phyloP scores from a whole-genome alignment of 2,329 filamentous ascomycete genomes.

The Pestalotiopsis sp. region DNA sequence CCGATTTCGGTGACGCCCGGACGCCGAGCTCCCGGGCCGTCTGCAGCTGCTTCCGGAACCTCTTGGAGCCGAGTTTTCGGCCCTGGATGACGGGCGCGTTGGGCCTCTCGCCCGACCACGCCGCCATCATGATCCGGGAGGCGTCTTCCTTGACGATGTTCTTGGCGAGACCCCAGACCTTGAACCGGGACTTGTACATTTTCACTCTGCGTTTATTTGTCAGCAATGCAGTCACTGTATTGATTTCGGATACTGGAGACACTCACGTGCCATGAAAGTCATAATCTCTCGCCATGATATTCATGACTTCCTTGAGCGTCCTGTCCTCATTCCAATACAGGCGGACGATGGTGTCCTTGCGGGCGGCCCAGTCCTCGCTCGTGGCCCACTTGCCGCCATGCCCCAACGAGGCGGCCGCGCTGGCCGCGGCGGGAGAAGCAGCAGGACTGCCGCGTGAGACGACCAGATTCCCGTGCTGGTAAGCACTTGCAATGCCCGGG shows the following conservation, averaged over 20 bases:
- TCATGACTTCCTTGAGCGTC: slow-evolving; percentile 22
- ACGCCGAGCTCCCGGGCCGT: background rate
- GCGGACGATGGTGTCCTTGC: slow-evolving; percentile 20
- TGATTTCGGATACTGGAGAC: background rate
- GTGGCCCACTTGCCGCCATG: slow-evolving; percentile 15
- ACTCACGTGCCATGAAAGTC: slow-evolving; percentile 24
- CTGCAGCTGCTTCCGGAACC: slow-evolving; percentile 7
- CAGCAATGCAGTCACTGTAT: no score
- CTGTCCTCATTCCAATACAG: slow-evolving; percentile 24
- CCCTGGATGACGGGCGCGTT: slow-evolving; percentile 11
- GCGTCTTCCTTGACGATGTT: slow-evolving; percentile 22
- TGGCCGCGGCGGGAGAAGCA: background rate
- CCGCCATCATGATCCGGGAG: slow-evolving; percentile 15
- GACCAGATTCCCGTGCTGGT: background rate
- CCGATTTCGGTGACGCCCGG: background rate
- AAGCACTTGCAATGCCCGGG: background rate
- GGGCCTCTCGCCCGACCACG: background rate
- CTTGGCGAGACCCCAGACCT: slow-evolving; percentile 22
- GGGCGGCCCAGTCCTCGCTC: slow-evolving; percentile 19
- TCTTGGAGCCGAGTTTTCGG: slow-evolving; percentile 15
- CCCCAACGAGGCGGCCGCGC: background rate
- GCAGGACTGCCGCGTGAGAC: background rate
- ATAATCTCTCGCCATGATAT: slow-evolving; percentile 21
- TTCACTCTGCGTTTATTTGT: slow-evolving; percentile 1
- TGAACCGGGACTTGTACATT: slow-evolving; percentile 18